phyloP scores from a whole-genome alignment of 2,329 filamentous ascomycete genomes.

The Fusarium anguioides region DNA sequence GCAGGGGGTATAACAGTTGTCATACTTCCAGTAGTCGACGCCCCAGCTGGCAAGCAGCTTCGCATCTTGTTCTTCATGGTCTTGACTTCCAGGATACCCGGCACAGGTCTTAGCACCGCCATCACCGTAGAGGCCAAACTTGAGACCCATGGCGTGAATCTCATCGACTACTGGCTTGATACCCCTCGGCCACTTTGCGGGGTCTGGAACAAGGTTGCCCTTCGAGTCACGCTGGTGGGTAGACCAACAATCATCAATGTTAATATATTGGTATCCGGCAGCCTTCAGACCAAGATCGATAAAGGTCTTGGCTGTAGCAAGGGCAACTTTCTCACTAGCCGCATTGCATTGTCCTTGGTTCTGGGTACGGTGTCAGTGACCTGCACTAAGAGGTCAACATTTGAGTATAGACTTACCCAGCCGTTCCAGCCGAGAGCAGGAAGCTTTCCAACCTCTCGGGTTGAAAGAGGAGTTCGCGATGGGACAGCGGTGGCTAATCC shows the following conservation, averaged over 20 bases:
- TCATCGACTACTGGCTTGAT: conserved; percentile 24
- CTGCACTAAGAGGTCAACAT: accelerated
- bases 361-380: neutral
- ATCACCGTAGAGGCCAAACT: conserved; percentile 23
- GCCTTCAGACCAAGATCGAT: conserved; percentile 20
- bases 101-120: conserved; percentile 19
- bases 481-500: conserved; percentile 5
- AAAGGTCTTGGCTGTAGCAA: conserved; percentile 22
- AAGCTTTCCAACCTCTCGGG: conserved; percentile 17
- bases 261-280: conserved; percentile 22
- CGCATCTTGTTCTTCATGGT: conserved; percentile 20
- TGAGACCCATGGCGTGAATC: conserved; percentile 26
- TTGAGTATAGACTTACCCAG: neutral
- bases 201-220: conserved; percentile 19
- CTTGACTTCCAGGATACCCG: conserved; percentile 22
- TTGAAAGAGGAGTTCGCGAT: conserved; percentile 4
- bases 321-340: conserved; percentile 22
- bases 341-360: conserved; percentile 28
- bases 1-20: conserved; percentile 26
- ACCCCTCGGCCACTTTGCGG: conserved; percentile 24
- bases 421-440: conserved; percentile 28
- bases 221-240: conserved; percentile 19
- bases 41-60: conserved; percentile 25
- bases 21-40: conserved; percentile 29
- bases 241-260: conserved; percentile 32